Evolutionary conservation across 345 rosid species (phyloP).

Genomic region (Linum usitatissimum): DNA sequence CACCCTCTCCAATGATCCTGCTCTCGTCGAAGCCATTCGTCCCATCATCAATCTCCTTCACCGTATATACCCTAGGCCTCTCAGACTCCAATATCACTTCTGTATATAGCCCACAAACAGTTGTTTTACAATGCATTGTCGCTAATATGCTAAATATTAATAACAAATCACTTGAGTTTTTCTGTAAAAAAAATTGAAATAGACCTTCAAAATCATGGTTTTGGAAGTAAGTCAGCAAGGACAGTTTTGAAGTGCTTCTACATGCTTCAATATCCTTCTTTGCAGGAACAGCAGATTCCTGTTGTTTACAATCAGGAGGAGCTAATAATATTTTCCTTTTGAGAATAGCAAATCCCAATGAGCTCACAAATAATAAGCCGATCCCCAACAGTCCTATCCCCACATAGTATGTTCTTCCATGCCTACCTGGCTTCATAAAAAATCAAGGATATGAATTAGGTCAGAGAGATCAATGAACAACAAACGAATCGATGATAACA

Average conservation of each 20-base stretch:
- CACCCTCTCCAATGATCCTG: constrained; percentile 27
- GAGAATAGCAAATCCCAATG: neutral
- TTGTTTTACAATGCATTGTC: neutral
- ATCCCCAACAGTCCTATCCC: constrained; percentile 10
- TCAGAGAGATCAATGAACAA: too few species aligned
- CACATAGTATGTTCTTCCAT: neutral
- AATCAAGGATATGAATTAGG: too few species aligned
- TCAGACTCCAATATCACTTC: constrained; percentile 20
- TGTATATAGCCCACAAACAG: constrained; percentile 4
- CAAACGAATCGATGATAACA: too few species aligned
- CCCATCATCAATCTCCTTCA: constrained; percentile 22
- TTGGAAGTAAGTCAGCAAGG: constrained; percentile 10
- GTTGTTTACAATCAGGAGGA: neutral
- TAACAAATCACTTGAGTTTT: neutral
- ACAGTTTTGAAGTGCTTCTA: constrained; percentile 9
- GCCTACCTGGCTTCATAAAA: constrained; percentile 13
- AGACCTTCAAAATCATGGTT: constrained; percentile 17
- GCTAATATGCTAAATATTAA: neutral
- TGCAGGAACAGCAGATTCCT: neutral
- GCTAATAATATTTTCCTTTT: neutral
- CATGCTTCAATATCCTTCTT: neutral
- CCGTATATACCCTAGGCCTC: constrained; percentile 12
- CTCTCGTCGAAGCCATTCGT: constrained; percentile 21
- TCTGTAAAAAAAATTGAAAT: neutral
- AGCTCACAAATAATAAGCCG: constrained; percentile 10